Evolutionary conservation across 495 filamentous ascomycete species (phyloP).

Genomic region (Neurospora sp.): DNA sequence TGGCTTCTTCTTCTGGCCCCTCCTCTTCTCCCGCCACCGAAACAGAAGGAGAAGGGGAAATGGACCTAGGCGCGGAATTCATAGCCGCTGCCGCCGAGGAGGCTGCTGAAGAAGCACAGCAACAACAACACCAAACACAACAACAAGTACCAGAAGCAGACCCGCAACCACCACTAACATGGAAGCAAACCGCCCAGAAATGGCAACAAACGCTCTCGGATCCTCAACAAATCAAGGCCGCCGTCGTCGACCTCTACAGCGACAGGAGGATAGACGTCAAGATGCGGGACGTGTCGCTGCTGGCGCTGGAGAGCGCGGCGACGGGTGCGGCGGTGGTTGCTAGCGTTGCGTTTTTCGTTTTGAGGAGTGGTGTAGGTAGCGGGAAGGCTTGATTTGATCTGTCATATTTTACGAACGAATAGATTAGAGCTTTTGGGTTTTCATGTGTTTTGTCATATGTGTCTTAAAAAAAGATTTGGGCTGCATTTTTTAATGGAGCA

Average conservation of each 20-base stretch:
- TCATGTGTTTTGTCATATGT: too few relatives aligned
- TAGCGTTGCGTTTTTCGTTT: conserved; percentile 44
- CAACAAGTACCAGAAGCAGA: conserved; percentile 2
- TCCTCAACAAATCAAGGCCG: conserved; percentile 22
- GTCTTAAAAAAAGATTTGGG: too few relatives aligned
- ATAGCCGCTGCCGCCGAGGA: conserved; percentile 1
- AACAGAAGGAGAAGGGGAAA: background rate
- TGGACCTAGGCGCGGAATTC: background rate
- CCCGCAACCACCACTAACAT: conserved; percentile 4
- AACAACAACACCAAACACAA: background rate
- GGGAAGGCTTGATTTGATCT: background rate
- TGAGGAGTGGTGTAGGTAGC: conserved; percentile 26
- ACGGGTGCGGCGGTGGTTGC: conserved; percentile 57
- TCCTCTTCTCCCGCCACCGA: background rate
- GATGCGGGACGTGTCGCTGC: conserved; percentile 63
- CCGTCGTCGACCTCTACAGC: conserved; percentile 52
- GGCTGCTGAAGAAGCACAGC: background rate
- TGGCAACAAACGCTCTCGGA: conserved; percentile 44
- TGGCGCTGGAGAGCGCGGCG: conserved; percentile 62
- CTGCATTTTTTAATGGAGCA: background rate
- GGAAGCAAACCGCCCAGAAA: conserved; percentile 20
- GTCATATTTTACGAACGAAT: too few relatives aligned
- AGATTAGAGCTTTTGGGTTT: too few relatives aligned
- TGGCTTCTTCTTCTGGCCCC: background rate
- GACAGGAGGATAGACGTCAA: conserved; percentile 55